phyloP scores from a whole-genome alignment of 2,329 filamentous ascomycete species.

The Exophiala calicioides region DNA sequence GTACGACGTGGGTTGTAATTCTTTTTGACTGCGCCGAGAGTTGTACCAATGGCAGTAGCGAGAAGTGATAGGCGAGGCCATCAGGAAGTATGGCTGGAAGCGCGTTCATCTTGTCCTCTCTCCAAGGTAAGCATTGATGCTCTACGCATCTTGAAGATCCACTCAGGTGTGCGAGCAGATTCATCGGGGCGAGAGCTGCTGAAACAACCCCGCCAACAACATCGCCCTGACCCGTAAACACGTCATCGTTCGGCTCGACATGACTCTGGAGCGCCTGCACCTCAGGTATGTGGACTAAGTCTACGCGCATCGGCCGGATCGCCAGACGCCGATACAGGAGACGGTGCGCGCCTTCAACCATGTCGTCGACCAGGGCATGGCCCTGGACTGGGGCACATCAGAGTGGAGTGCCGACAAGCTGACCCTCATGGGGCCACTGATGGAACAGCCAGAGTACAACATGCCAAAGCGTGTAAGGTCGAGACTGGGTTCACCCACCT shows the following conservation, averaged over 20 bases:
- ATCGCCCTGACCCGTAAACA: slow-evolving; percentile 69
- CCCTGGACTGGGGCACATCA: slow-evolving; percentile 70
- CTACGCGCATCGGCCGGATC: slow-evolving; percentile 63
- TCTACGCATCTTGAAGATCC: slow-evolving; percentile 20
- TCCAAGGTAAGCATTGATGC: slow-evolving; percentile 53
- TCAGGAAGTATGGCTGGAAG: slow-evolving; percentile 59
- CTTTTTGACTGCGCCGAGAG: too few species aligned
- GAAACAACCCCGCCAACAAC: slow-evolving; percentile 55
- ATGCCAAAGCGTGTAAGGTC: slow-evolving; percentile 61
- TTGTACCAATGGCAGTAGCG: too few species aligned
- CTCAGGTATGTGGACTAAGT: slow-evolving; percentile 69
- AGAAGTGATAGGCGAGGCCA: slow-evolving; percentile 29
- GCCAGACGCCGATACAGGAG: slow-evolving; percentile 72
- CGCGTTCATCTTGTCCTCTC: slow-evolving; percentile 60
- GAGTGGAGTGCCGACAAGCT: slow-evolving; percentile 70
- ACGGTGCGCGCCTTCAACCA: slow-evolving; percentile 71
- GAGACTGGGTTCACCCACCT: slow-evolving; percentile 62
- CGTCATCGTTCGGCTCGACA: slow-evolving; percentile 64
- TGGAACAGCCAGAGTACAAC: slow-evolving; percentile 69
- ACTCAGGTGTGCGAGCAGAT: not conserved
- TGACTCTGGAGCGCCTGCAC: slow-evolving; percentile 62
- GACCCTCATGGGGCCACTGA: slow-evolving; percentile 61
- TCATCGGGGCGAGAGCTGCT: not conserved
- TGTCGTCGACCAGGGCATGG: slow-evolving; percentile 66
- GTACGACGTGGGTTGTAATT: too few species aligned